Conservation (phyloP, 2,329 filamentous ascomycete species). For the Pseudocercospora crystallina region DNA sequence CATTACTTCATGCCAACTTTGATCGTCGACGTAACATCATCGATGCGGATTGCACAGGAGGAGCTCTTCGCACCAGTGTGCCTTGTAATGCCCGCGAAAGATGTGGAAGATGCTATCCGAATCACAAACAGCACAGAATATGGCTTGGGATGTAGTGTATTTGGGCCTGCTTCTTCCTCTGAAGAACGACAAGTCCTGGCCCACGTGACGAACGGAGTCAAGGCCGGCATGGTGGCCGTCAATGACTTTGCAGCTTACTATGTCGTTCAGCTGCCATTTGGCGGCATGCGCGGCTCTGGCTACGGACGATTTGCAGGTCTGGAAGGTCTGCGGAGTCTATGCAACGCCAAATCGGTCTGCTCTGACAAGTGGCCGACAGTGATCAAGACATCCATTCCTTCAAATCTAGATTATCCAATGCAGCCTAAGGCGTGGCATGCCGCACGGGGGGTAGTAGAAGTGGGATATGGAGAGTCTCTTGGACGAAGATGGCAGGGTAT, state of each 20-base stretch:
- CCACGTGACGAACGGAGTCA: constrained; percentile 65
- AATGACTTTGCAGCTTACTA: constrained; percentile 97
- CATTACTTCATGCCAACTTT: constrained; percentile 94
- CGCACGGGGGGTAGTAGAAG: constrained; percentile 48
- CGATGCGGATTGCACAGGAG: constrained; percentile 83
- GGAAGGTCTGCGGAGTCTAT: constrained; percentile 80
- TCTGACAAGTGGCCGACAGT: constrained; percentile 64
- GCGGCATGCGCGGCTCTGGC: constrained; percentile 79
- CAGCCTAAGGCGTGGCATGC: constrained; percentile 40
- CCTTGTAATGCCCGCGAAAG: constrained; percentile 72
- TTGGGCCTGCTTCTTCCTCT: constrained; percentile 56
- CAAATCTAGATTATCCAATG: constrained; percentile 79
- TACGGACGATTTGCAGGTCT: constrained; percentile 92
- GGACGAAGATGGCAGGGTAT: constrained; percentile 42
- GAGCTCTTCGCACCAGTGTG: constrained; percentile 95
- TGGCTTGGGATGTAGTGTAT: constrained; percentile 85
- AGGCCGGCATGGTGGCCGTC: constrained; percentile 86
- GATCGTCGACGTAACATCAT: constrained; percentile 79
- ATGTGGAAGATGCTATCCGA: constrained; percentile 64
- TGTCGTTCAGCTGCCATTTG: constrained; percentile 91
- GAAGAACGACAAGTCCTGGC: constrained; percentile 60
- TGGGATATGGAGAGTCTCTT: constrained; percentile 48
- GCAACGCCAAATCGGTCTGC: constrained; percentile 85
- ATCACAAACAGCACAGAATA: constrained; percentile 84
- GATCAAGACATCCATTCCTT: constrained; percentile 74